These are phyloP conservation scores for Claviceps sp. DNA, from an alignment of 2,329 filamentous ascomycete species.

Conservation along the genomic window DNA sequence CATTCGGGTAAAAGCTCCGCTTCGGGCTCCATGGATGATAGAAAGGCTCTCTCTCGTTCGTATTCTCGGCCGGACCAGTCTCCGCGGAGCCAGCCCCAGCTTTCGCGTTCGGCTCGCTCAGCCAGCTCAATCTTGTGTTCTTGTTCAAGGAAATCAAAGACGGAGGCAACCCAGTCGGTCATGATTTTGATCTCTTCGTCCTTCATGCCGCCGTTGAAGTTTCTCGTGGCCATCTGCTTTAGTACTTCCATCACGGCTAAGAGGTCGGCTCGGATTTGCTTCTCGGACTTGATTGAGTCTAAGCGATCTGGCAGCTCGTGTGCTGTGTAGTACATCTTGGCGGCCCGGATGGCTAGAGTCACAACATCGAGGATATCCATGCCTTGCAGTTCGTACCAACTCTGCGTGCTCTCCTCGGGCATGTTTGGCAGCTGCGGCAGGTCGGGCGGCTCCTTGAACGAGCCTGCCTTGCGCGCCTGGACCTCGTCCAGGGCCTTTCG, in stretches of 20 bases:
- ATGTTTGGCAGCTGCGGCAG: constrained; percentile 23
- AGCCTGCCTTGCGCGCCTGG: constrained; percentile 23
- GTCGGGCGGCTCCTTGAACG: constrained; percentile 15
- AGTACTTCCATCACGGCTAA: constrained; percentile 79
- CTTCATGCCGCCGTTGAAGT: constrained; percentile 71
- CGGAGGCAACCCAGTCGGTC: constrained; percentile 63
- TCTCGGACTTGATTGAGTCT: constrained; percentile 78
- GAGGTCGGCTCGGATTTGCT: constrained; percentile 69
- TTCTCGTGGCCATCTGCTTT: constrained; percentile 79
- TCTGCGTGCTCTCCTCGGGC: constrained; percentile 37
- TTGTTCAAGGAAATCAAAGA: constrained; percentile 60
- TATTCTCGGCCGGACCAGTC: constrained; percentile 66
- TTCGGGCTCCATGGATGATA: constrained; percentile 57
- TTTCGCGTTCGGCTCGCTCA: constrained; percentile 55
- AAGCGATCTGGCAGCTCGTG: constrained; percentile 79
- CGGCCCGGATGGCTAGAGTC: constrained; percentile 88
- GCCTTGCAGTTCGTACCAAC: constrained; percentile 79
- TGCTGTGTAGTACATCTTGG: constrained; percentile 90
- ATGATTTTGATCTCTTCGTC: constrained; percentile 67
- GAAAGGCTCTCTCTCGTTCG: constrained; percentile 69
- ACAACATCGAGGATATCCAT: constrained; percentile 86
- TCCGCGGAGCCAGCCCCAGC: constrained; percentile 67
- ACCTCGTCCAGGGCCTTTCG: constrained; percentile 52
- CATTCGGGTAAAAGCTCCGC: constrained; percentile 53
- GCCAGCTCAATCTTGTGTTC: constrained; percentile 67